A percentile compares a stretch with the other conserved stretches of the same genome.
Evolutionary conservation across 148 eudicot genomes (phyloP).

Genomic region (Tetragonia tetragonoides): DNA sequence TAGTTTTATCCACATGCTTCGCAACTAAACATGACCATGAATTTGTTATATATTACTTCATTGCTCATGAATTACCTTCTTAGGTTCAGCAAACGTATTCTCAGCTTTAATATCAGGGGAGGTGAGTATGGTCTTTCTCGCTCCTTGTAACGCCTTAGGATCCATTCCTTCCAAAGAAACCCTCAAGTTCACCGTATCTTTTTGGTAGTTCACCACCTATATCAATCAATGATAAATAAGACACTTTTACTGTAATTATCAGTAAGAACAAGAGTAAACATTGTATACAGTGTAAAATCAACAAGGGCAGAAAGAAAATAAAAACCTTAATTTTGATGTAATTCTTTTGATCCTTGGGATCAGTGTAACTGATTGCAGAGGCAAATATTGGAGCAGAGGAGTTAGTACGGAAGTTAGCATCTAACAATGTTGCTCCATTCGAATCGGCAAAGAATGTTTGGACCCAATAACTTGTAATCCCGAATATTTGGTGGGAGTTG

Average conservation of each 20-base stretch:
- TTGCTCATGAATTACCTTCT: conserved; percentile 34
- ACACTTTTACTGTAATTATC: too few relatives aligned
- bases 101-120: conserved; percentile 22
- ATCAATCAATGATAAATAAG: too few relatives aligned
- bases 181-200: conserved; percentile 26
- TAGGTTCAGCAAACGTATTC: conserved; percentile 48
- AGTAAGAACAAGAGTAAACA: background rate
- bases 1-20: too few relatives aligned
- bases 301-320: background rate
- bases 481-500: conserved; percentile 51
- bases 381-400: conserved; percentile 30
- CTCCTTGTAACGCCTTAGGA: conserved; percentile 27
- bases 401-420: conserved; percentile 39
- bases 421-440: conserved; percentile 60
- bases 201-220: conserved; percentile 65
- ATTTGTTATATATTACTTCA: too few relatives aligned
- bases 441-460: conserved; percentile 68
- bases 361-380: conserved; percentile 52
- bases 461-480: conserved; percentile 83
- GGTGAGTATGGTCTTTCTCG: conserved; percentile 31
- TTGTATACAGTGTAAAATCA: background rate
- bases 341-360: conserved; percentile 28
- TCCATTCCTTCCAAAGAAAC: conserved; percentile 41
- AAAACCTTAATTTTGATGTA: conserved; percentile 68
- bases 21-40: too few relatives aligned